phyloP scores from a whole-genome alignment of 176 grass and related monocot genomes.

The Elymus sibiricus region DNA sequence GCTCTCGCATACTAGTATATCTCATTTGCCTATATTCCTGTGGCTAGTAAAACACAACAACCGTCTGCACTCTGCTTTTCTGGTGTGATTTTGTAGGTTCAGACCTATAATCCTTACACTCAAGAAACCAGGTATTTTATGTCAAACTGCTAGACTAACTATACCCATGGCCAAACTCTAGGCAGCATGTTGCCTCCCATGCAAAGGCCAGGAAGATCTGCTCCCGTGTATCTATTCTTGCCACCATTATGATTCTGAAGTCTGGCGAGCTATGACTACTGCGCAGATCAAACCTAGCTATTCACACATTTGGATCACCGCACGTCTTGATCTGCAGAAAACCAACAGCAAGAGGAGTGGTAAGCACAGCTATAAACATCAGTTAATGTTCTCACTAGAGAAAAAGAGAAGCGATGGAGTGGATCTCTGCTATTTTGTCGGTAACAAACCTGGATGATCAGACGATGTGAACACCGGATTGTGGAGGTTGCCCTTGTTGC shows the following conservation, averaged over 20 bases:
- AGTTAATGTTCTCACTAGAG: neutral
- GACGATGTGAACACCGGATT: constrained; percentile 37
- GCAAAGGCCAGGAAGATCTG: neutral
- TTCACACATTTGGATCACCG: neutral
- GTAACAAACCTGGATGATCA: constrained; percentile 39
- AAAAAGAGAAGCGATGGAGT: neutral
- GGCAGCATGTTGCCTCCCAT: neutral
- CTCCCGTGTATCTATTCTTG: neutral
- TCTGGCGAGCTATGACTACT: neutral
- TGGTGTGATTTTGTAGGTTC: neutral
- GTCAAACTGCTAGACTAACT: constrained; percentile 22
- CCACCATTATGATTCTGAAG: neutral
- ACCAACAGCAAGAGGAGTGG: neutral
- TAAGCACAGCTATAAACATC: neutral
- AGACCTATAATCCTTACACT: neutral
- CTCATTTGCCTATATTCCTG: neutral
- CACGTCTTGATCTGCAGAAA: constrained; percentile 3
- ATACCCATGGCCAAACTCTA: neutral
- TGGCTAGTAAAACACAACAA: neutral
- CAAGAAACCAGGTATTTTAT: neutral
- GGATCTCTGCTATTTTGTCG: neutral
- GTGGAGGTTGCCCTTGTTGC: constrained; percentile 33
- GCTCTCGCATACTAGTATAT: neutral
- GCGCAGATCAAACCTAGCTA: constrained; percentile 15
- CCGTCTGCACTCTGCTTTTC: neutral